Conservation (phyloP, 441 rosid species). For the Capsella rubella region DNA sequence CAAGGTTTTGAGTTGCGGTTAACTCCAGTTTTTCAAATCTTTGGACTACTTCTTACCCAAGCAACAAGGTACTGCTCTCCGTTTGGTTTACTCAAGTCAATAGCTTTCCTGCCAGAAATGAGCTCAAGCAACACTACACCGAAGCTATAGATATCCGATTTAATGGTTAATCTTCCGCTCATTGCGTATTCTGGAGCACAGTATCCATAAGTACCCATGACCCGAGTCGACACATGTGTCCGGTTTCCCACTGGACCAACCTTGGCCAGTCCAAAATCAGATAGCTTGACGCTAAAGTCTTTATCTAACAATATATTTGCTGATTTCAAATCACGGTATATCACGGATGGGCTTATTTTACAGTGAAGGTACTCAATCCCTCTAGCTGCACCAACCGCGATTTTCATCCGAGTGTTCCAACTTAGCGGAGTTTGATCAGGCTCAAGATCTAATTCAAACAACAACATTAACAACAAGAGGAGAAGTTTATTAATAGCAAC, state of each 20-base stretch:
- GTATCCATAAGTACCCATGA: conserved; percentile 81
- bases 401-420: conserved; percentile 70
- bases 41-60: conserved; percentile 58
- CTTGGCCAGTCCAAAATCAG: conserved; percentile 80
- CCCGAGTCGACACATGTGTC: conserved; percentile 72
- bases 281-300: conserved; percentile 63
- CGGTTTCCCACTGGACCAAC: conserved; percentile 74
- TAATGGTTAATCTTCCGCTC: conserved; percentile 73
- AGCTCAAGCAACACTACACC: conserved; percentile 74
- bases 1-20: not conserved
- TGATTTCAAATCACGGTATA: conserved; percentile 71
- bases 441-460: conserved; percentile 57
- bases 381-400: conserved; percentile 70
- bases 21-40: not conserved
- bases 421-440: conserved; percentile 52
- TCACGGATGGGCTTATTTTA: conserved; percentile 70
- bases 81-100: conserved; percentile 49
- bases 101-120: conserved; percentile 65
- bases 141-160: conserved; percentile 71
- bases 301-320: conserved; percentile 69
- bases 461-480: conserved; percentile 2
- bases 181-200: conserved; percentile 84
- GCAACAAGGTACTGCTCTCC: conserved; percentile 64
- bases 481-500: not conserved
- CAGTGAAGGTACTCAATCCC: conserved; percentile 77